Base-by-base conservation (phyloP, 768 basidiomycete species). In the Kwoniella shandongensis region DNA sequence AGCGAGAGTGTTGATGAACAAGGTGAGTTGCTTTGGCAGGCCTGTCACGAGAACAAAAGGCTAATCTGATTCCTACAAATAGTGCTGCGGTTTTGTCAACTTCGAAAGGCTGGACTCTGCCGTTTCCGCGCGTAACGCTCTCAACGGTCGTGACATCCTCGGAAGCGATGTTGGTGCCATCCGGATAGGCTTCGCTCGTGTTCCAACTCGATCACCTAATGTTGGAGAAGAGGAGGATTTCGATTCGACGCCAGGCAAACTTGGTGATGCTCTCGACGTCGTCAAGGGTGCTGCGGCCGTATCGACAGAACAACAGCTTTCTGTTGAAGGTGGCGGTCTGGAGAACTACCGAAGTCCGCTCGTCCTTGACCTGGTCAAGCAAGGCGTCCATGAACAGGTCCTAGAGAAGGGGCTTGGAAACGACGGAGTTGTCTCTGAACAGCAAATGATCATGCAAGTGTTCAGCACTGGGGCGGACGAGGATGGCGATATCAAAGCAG, bases 21-120 rank as follows among this genome's bases (percentile, higher is more conserved):
- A 98, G 80, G 96, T 76, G 90, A 91, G 59, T 89, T 88, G 85
- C 86, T 57, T 76, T n/a, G n/a, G n/a, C n/a, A n/a, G n/a, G n/a
- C 86, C 23, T 25, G 4, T 22, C 20, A 12, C 4, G 40, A 23
- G 8, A 6, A 18, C 8, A 7, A 42, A 23, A 18, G n/a, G 40
- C 40, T 42, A 18, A 42, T 42, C n/a, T n/a, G 45, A 39, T 53
- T 27, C 39, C 46, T 32, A 22, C 36, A 35, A 20, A 15, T 54
- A 66, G 67, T 65, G 41, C 45, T 61, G 61, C 44, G 63, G 57
- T 40, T 55, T 76, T 87, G 88, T 98, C 79, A 98, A 99, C 75
- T 98, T 97, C 76, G 94, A 99, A 77, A 86, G 91, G 54, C 81
- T 97, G 25, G 96, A 98, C 72, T 94, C 98, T 70, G 96, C 96